Percentiles rank a stretch among this genome's conserved stretches.
Evolutionary conservation across 1,284 basidiomycete species (phyloP).

Genomic region (Tetrapyrgos nigripes): DNA sequence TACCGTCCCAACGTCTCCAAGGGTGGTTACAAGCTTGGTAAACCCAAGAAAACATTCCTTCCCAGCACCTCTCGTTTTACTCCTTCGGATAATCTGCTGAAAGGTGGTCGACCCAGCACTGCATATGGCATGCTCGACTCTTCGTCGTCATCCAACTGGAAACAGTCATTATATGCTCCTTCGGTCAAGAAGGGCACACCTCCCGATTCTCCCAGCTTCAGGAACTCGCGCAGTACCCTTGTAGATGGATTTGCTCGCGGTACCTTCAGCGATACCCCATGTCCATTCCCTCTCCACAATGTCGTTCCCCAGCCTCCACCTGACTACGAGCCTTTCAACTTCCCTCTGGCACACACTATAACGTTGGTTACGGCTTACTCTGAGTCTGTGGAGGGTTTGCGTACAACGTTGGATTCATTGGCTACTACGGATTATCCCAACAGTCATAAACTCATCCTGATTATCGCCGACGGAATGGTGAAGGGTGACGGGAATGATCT

Average conservation of each 20-base stretch:
- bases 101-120: slow-evolving; percentile 73
- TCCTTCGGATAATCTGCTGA: slow-evolving; percentile 74
- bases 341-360: slow-evolving; percentile 93
- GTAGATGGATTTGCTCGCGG: slow-evolving; percentile 48
- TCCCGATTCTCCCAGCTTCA: slow-evolving; percentile 78
- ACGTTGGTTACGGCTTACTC: slow-evolving; percentile 99
- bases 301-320: slow-evolving; percentile 92
- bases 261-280: slow-evolving; percentile 68
- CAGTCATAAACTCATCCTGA: slow-evolving; percentile 94
- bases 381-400: slow-evolving; percentile 94
- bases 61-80: slow-evolving; percentile 89
- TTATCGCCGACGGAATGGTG: slow-evolving; percentile 99
- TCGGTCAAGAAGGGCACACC: slow-evolving; percentile 63
- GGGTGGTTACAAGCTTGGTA: slow-evolving; percentile 58
- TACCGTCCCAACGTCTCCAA: slow-evolving; percentile 91
- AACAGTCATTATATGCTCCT: slow-evolving; percentile 68
- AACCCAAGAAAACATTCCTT: slow-evolving; percentile 73
- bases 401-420: slow-evolving; percentile 96
- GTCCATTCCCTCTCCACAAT: slow-evolving; percentile 92
- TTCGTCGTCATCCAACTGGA: slow-evolving; percentile 55
- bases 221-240: slow-evolving; percentile 83
- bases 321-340: slow-evolving; percentile 96
- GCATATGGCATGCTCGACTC: slow-evolving; percentile 78
- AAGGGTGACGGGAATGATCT: slow-evolving; percentile 90
- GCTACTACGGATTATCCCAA: slow-evolving; percentile 99